Percentiles rank a stretch among this genome's conserved stretches.
phyloP scores from a whole-genome alignment of 805 yeast species.

The Allodekkera sacchari region DNA sequence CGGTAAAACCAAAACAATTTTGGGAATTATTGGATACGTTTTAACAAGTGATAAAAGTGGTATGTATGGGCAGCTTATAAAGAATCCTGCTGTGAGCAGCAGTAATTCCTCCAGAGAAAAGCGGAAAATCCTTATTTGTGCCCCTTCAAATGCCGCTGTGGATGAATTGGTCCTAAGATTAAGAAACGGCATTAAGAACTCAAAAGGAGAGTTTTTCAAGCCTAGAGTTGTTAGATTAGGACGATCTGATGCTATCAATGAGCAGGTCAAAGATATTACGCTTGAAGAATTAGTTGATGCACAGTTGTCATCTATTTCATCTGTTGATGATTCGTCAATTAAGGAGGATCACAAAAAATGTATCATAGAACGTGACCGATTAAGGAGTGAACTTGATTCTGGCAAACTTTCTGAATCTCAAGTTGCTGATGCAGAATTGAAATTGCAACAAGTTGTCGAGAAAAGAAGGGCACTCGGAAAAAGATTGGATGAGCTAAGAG shows the following conservation, averaged over 20 bases:
- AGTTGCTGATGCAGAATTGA: constrained; percentile 38
- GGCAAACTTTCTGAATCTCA: constrained; percentile 30
- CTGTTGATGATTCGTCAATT: constrained; percentile 35
- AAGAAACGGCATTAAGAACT: constrained; percentile 56
- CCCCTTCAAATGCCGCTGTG: constrained; percentile 98
- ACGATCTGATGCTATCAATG: constrained; percentile 77
- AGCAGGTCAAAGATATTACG: constrained; percentile 72
- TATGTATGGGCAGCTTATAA: background rate
- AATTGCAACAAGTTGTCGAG: constrained; percentile 48
- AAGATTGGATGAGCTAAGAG: constrained; percentile 72
- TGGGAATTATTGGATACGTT: constrained; percentile 81
- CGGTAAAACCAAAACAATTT: constrained; percentile 94
- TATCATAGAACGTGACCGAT: constrained; percentile 47
- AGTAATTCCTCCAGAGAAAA: constrained; percentile 10
- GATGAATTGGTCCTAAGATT: constrained; percentile 87
- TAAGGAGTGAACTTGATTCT: constrained; percentile 32
- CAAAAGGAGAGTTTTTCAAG: constrained; percentile 41
- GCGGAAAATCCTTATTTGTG: constrained; percentile 77
- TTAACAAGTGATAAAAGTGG: constrained; percentile 28
- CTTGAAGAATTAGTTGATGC: constrained; percentile 79
- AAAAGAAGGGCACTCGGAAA: constrained; percentile 63
- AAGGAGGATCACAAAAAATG: constrained; percentile 44
- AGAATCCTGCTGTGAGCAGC: constrained; percentile 3
- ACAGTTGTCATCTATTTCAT: constrained; percentile 33
- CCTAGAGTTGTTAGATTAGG: constrained; percentile 85